A percentile compares a stretch with the other conserved stretches of the same genome.
These are phyloP conservation scores for Tuber umbilicatum DNA, from an alignment of 495 filamentous ascomycete genomes.

Conservation along the genomic window DNA sequence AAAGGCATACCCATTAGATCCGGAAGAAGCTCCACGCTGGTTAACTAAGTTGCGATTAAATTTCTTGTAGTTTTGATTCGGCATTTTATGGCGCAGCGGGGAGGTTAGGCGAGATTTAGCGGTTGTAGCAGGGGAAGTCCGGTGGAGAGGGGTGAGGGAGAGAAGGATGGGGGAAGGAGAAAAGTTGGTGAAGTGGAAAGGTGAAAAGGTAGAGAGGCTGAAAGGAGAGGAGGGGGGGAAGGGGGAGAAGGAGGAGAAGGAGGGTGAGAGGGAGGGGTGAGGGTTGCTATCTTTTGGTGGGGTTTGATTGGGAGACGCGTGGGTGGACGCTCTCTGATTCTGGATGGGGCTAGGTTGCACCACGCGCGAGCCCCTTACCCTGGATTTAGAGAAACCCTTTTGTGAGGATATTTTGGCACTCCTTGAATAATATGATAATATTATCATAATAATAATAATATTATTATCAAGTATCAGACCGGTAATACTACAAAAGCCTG, in stretches of 20 bases:
- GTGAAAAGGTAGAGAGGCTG: constrained; percentile 11
- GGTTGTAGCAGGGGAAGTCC: neutral
- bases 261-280: neutral
- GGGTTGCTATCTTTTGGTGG: neutral
- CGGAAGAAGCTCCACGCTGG: constrained; percentile 11
- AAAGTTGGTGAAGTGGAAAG: constrained; percentile 4
- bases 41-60: constrained; percentile 5
- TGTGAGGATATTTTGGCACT: neutral
- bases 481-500: no score
- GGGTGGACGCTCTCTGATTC: neutral
- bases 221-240: constrained; percentile 5
- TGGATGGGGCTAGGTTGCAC: neutral
- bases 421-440: no score
- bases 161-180: neutral
- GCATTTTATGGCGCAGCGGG: neutral
- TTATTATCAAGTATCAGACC: no score
- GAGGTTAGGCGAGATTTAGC: neutral
- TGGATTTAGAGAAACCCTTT: neutral
- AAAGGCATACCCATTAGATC: constrained; percentile 19
- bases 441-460: no score
- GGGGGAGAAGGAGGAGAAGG: constrained; percentile 6
- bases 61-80: neutral
- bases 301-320: neutral
- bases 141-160: neutral
- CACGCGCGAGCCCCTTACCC: neutral